Conservation (phyloP, 139 green algal species). For the Haematococcus lacustris region DNA sequence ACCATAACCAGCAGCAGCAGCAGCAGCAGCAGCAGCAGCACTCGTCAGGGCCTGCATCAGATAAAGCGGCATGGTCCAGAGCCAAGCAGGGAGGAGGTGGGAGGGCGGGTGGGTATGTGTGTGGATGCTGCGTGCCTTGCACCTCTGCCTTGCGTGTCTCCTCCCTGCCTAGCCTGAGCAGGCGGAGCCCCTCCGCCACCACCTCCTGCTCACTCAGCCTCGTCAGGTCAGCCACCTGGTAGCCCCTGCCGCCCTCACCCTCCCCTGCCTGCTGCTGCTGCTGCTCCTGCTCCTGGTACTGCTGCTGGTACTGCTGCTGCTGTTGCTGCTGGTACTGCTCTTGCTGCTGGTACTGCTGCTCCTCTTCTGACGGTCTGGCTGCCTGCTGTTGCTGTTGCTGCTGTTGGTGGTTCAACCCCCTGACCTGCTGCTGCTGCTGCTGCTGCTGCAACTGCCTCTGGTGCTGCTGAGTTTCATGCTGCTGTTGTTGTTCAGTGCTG, state of each 20-base stretch:
- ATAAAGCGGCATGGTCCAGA: too few relatives aligned
- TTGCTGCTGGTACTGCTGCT: slow-evolving; percentile 7
- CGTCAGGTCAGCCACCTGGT: neutral
- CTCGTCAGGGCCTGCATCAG: too few relatives aligned
- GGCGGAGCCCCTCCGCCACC: slow-evolving; percentile 22
- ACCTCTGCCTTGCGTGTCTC: slow-evolving; percentile 34
- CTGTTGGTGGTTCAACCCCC: too few relatives aligned
- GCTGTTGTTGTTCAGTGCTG: too few relatives aligned
- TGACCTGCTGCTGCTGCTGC: too few relatives aligned
- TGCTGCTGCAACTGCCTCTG: too few relatives aligned
- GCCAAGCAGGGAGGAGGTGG: too few relatives aligned
- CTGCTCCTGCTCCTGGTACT: slow-evolving; percentile 7
- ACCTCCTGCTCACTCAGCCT: slow-evolving; percentile 13
- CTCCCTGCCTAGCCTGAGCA: slow-evolving; percentile 27
- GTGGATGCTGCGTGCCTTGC: too few relatives aligned
- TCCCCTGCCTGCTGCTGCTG: neutral
- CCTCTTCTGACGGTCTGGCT: neutral
- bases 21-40: too few relatives aligned
- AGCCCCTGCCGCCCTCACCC: neutral
- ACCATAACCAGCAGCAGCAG: too few relatives aligned
- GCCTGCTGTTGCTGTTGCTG: slow-evolving; percentile 1
- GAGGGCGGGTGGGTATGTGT: too few relatives aligned
- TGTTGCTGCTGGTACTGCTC: slow-evolving; percentile 4
- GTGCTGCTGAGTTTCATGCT: too few relatives aligned
- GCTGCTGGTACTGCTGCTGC: slow-evolving; percentile 6